Evolutionary conservation across 345 rosid genomes (phyloP).

Genomic region (Pistacia atlantica): DNA sequence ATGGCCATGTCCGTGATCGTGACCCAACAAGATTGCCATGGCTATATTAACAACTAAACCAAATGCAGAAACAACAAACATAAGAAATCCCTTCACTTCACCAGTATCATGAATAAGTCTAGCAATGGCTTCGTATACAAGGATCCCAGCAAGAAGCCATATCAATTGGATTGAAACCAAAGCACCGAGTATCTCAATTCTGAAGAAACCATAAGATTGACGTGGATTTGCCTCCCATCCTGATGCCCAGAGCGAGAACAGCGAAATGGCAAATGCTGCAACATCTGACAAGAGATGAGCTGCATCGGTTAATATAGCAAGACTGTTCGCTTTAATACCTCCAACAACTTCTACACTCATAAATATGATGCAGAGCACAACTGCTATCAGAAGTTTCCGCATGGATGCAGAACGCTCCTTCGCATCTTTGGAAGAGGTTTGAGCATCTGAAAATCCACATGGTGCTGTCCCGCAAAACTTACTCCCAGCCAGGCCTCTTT

Average conservation of each 20-base stretch:
- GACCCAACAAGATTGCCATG: constrained; percentile 67
- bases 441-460: constrained; percentile 61
- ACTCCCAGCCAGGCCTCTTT: constrained; percentile 28
- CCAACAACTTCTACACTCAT: constrained; percentile 69
- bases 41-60: constrained; percentile 59
- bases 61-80: constrained; percentile 62
- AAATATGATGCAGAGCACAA: constrained; percentile 54
- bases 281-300: constrained; percentile 69
- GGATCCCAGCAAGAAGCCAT: constrained; percentile 76
- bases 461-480: constrained; percentile 53
- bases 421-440: constrained; percentile 48
- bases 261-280: constrained; percentile 71
- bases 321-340: constrained; percentile 71
- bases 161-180: constrained; percentile 68
- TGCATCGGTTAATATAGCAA: constrained; percentile 72
- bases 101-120: constrained; percentile 51
- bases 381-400: constrained; percentile 56
- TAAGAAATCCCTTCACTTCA: constrained; percentile 63
- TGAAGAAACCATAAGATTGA: constrained; percentile 68
- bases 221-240: constrained; percentile 77
- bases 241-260: constrained; percentile 68
- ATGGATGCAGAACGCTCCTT: constrained; percentile 53
- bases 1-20: constrained; percentile 49
- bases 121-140: constrained; percentile 66
- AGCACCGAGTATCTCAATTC: constrained; percentile 67